Evolutionary conservation across 2,329 filamentous ascomycete genomes (phyloP), one percentile per base, ranked within the genome.

Genomic region (Exophiala xenobiotica): DNA sequence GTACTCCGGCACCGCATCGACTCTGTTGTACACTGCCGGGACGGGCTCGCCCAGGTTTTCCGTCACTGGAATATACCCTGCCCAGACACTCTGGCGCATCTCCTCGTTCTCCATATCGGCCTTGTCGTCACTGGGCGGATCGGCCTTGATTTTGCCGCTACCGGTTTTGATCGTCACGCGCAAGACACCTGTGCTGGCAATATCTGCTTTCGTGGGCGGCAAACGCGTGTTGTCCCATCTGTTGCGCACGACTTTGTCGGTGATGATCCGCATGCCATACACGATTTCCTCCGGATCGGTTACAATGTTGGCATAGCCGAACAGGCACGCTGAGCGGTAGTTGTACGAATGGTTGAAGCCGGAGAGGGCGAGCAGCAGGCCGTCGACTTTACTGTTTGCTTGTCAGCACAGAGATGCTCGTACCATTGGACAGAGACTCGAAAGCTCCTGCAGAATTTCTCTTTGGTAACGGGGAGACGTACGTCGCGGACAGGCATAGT

Each of bases 341-440:
- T 95, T 91, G 75, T 88, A 90, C 71, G 80, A 87, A 73, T 93
- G 88, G 52, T 80, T 80, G 72, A 88, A 86, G 12, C 88, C 86
- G 0, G 88, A 88, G 6, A 93, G 78, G 14, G 86, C 80, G 20
- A 95, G 81, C 9, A 95, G 82, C 41, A 92, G 75, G 27, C 88
- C 89, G 70, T 95, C 88, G 35, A 93, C 70, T 64, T 86, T 82
- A n/a, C n/a, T n/a, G n/a, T n/a, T n/a, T n/a, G n/a, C n/a, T n/a
- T n/a, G n/a, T n/a, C n/a, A n/a, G n/a, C n/a, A n/a, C n/a, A n/a
- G n/a, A n/a, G n/a, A n/a, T n/a, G n/a, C n/a, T n/a, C n/a, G n/a
- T n/a, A n/a, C n/a, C n/a, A n/a, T n/a, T n/a, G n/a, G n/a, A n/a
- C n/a, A n/a, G n/a, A n/a, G n/a, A n/a, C n/a, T n/a, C n/a, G n/a